Conservation (phyloP, 2,329 filamentous ascomycete genomes). For the Aspergillus phoenicis region DNA sequence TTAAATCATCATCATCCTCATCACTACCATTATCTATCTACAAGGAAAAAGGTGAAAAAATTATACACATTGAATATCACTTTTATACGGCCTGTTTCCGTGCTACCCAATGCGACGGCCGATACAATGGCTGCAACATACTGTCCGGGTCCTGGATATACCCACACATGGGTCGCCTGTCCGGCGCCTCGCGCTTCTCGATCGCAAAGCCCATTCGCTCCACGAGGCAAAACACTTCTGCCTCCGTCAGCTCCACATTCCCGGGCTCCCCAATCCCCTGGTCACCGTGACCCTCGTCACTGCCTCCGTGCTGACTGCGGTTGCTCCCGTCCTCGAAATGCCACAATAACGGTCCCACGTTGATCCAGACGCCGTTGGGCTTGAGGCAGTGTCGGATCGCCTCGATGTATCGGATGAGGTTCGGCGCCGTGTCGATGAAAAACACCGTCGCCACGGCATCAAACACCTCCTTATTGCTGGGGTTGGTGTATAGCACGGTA, state of each 20-base stretch:
- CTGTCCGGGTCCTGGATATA: conserved; percentile 86
- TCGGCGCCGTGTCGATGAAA: conserved; percentile 96
- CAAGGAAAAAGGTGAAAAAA: no score
- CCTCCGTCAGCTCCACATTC: conserved; percentile 84
- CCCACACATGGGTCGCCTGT: conserved; percentile 61
- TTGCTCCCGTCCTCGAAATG: conserved; percentile 73
- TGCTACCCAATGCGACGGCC: conserved; percentile 81
- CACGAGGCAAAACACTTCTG: conserved; percentile 80
- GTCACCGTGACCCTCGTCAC: conserved; percentile 26
- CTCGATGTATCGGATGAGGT: conserved; percentile 86
- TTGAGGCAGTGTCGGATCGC: conserved; percentile 77
- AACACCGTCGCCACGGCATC: conserved; percentile 88
- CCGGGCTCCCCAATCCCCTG: conserved; percentile 83
- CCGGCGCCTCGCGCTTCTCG: conserved; percentile 60
- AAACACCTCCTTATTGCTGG: conserved; percentile 64
- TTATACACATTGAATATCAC: no score
- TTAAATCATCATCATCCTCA: no score
- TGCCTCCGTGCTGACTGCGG: conserved; percentile 23
- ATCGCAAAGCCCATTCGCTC: conserved; percentile 75
- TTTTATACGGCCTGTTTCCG: conserved; percentile 57
- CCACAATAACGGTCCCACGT: conserved; percentile 90
- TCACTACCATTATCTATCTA: neutral
- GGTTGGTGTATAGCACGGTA: conserved; percentile 75
- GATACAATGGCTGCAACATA: conserved; percentile 83
- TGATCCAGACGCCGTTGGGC: conserved; percentile 79